These are phyloP conservation scores for Uromyces viciae-fabae DNA, from an alignment of 1,284 basidiomycete genomes.

Conservation along the genomic window DNA sequence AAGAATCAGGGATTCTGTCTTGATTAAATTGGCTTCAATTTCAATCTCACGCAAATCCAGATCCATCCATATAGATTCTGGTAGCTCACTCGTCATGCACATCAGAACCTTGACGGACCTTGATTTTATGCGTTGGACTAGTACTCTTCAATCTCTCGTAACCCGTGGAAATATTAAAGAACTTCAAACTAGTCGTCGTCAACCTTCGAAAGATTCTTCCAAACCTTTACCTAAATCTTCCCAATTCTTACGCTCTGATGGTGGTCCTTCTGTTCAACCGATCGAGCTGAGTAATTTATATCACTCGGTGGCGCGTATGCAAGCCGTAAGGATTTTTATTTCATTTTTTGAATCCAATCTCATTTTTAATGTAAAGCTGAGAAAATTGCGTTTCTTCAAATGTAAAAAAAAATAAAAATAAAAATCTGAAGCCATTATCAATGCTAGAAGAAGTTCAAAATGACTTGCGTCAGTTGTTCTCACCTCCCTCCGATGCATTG, in stretches of 20 bases:
- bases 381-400: too few species aligned
- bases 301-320: slow-evolving; percentile 38
- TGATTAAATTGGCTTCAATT: slow-evolving; percentile 36
- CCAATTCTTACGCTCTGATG: background rate
- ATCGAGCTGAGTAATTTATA: slow-evolving; percentile 31
- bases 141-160: slow-evolving; percentile 29
- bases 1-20: slow-evolving; percentile 41
- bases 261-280: slow-evolving; percentile 15
- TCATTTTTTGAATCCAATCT: too few species aligned
- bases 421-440: slow-evolving; percentile 10
- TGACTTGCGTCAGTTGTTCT: slow-evolving; percentile 17
- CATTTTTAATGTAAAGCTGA: too few species aligned
- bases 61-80: slow-evolving; percentile 44
- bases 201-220: background rate
- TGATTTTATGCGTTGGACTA: slow-evolving; percentile 37
- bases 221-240: background rate
- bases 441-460: slow-evolving; percentile 35
- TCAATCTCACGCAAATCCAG: slow-evolving; percentile 37
- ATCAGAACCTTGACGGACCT: slow-evolving; percentile 37
- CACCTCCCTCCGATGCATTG: background rate
- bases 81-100: slow-evolving; percentile 43
- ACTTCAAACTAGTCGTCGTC: slow-evolving; percentile 13
- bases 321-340: slow-evolving; percentile 25
- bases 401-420: too few species aligned
- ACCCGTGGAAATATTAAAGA: slow-evolving; percentile 10